phyloP scores from a whole-genome alignment of 495 filamentous ascomycete genomes.

The Talaromyces stipitatus region DNA sequence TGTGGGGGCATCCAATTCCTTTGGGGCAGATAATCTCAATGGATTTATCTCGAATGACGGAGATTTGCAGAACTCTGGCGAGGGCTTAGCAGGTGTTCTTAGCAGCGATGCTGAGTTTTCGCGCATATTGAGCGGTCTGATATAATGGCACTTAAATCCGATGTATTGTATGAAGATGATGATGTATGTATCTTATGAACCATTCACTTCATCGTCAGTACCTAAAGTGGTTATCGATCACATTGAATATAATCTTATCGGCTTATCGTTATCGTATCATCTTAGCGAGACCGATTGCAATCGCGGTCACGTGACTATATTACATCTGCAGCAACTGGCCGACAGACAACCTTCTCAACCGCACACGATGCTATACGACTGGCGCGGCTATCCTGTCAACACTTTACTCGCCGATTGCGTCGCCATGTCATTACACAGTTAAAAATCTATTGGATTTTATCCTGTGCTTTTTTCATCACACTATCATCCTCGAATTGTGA shows the following conservation, averaged over 20 bases:
- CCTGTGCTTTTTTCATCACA: background rate
- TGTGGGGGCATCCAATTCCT: constrained; percentile 49
- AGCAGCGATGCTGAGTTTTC: constrained; percentile 59
- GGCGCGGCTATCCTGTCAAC: background rate
- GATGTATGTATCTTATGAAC: background rate
- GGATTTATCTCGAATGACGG: constrained; percentile 34
- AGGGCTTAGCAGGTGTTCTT: constrained; percentile 42
- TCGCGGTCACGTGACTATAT: background rate
- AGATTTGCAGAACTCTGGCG: constrained; percentile 37
- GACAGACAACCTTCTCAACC: background rate
- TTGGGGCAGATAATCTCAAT: constrained; percentile 34
- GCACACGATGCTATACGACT: background rate
- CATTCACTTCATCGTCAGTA: too few relatives aligned
- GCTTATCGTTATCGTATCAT: background rate
- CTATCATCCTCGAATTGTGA: background rate
- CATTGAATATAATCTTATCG: background rate
- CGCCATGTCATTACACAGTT: background rate
- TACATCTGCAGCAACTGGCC: background rate
- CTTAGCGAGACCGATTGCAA: background rate
- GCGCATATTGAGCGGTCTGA: constrained; percentile 56
- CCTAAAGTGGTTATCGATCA: too few relatives aligned
- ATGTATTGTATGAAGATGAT: constrained; percentile 2
- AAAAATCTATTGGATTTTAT: background rate
- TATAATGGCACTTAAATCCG: constrained; percentile 29
- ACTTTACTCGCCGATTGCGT: background rate